Evolutionary conservation across 805 yeast species (phyloP).

Genomic region (Yarrowia sp.): DNA sequence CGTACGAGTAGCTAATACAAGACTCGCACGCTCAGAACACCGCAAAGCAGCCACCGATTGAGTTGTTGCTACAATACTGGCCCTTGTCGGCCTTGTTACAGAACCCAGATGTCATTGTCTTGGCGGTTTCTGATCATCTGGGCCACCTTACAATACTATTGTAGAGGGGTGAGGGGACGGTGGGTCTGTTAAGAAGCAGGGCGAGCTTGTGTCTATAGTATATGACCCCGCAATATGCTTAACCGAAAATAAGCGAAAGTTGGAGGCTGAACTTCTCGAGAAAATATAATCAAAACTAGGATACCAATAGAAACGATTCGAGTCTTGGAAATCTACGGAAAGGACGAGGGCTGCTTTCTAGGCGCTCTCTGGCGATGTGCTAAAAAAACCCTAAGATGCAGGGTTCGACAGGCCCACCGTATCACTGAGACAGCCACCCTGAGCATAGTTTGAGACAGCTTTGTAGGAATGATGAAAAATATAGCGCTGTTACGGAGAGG

Average conservation of each 20-base stretch:
- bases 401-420: conserved; percentile 10
- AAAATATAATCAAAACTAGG: too few species aligned
- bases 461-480: not conserved
- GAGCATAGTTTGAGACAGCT: conserved; percentile 7
- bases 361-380: not conserved
- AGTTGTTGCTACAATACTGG: not conserved
- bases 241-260: not conserved
- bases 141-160: conserved; percentile 13
- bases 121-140: not conserved
- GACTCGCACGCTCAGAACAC: not conserved
- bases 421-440: conserved; percentile 18
- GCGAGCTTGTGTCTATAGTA: not conserved
- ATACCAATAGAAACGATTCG: too few species aligned
- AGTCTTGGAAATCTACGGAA: not conserved
- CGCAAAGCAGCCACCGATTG: not conserved
- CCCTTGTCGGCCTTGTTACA: not conserved
- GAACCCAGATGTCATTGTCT: not conserved
- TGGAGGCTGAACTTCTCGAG: too few species aligned
- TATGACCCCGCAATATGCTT: conserved; percentile 15
- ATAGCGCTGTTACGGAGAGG: not conserved
- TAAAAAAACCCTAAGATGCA: not conserved
- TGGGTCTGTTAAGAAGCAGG: conserved; percentile 6
- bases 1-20: too few species aligned
- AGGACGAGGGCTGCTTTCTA: not conserved
- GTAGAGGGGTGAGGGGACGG: conserved; percentile 19